These are phyloP conservation scores for Fusarium illudens DNA, from an alignment of 2,329 filamentous ascomycete genomes.

Conservation along the genomic window DNA sequence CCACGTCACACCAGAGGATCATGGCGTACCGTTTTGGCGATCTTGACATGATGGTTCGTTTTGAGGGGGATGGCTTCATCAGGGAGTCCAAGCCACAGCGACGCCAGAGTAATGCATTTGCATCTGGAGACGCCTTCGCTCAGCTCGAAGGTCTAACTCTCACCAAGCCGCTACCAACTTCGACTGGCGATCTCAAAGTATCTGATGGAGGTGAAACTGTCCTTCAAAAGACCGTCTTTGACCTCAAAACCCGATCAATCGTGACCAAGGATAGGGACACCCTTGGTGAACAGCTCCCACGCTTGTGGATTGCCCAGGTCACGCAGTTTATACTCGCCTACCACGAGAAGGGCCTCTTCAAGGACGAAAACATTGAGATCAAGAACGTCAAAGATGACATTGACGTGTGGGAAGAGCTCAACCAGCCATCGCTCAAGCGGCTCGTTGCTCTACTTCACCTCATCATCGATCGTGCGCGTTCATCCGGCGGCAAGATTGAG, in stretches of 20 bases:
- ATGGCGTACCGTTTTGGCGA: slow-evolving; percentile 64
- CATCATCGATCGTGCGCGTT: slow-evolving; percentile 21
- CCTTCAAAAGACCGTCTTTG: slow-evolving; percentile 49
- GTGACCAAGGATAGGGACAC: slow-evolving; percentile 28
- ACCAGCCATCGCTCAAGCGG: slow-evolving; percentile 42
- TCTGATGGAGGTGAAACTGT: slow-evolving; percentile 38
- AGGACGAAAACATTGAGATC: slow-evolving; percentile 44
- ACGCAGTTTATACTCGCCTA: slow-evolving; percentile 53
- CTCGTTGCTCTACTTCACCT: slow-evolving; percentile 39
- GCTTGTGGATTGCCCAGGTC: slow-evolving; percentile 53
- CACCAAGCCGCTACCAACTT: neutral
- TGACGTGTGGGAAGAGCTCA: slow-evolving; percentile 48
- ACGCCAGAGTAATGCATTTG: neutral
- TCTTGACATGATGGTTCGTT: slow-evolving; percentile 41
- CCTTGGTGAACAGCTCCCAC: slow-evolving; percentile 50
- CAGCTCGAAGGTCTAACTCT: slow-evolving; percentile 18
- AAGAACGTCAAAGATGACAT: slow-evolving; percentile 44
- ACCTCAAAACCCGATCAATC: slow-evolving; percentile 55
- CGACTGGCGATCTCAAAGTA: slow-evolving; percentile 16
- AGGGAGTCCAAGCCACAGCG: neutral
- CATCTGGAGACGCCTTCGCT: neutral
- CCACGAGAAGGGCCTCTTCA: slow-evolving; percentile 49
- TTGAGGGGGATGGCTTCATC: slow-evolving; percentile 44
- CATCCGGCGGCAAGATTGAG: slow-evolving; percentile 35
- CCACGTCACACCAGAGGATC: slow-evolving; percentile 69